Evolutionary conservation across 163 green algal species (phyloP), one percentile per base, ranked within the genome.

Genomic region (Chlamydomonas reinhardtii): DNA sequence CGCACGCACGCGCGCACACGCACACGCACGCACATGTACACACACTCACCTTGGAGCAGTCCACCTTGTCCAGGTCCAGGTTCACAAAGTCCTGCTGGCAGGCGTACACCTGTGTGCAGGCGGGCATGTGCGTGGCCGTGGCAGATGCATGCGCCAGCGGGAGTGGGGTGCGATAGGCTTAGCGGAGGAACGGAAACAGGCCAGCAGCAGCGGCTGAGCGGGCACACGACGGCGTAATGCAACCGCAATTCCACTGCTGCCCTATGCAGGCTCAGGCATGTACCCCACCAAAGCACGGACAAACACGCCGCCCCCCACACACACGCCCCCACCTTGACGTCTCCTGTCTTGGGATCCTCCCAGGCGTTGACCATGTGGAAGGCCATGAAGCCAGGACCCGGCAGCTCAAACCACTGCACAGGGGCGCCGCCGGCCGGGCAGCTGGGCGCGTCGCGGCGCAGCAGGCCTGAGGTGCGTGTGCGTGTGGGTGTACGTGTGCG

Each of bases 321-420:
- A n/a, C n/a, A n/a, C n/a, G n/a, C n/a, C n/a, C n/a, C n/a, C 59
- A 88, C 82, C 82, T 83, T 75, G 25, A 88, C 82, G 8, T 73
- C 39, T 15, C 82, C 82, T 9, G 48, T 56, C 29, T 81, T 39
- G 24, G 37, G 22, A 1, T 88, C 82, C 37, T 88, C 72, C 62
- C 61, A 88, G 4, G 82, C 48, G 43, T 59, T 82, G 43, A 64
- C 72, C 6, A 78, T 52, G 73, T 88, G 82, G 73, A 88, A 82
- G 25, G 72, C 82, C 61, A 76, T 76, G 73, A 76, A 76, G 43
- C 73, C 61, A 14, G 78, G 78, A 0, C 78, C 78, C 16, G 81
- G 82, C 4, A 88, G 5, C 62, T 75, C 64, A 20, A 83, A 83
- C 82, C 82, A 88, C n/a, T 59, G 19, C 61, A 88, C 73, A 16